phyloP scores from a whole-genome alignment of 257 asterid species.

The Coffea canephora region DNA sequence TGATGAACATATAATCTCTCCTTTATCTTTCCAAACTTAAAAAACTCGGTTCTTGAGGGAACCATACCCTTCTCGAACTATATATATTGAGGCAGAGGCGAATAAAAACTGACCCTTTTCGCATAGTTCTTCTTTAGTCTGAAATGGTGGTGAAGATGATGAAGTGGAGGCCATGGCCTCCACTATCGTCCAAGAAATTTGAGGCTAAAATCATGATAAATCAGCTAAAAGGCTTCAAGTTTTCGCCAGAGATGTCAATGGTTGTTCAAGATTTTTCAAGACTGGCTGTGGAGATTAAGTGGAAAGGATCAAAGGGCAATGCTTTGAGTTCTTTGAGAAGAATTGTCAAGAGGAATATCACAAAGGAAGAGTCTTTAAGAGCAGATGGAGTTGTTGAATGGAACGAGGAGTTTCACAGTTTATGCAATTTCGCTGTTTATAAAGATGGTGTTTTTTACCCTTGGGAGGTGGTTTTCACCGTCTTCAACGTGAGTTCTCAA shows the following conservation, averaged over 20 bases:
- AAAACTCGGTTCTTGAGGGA: slow-evolving; percentile 14
- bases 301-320: slow-evolving; percentile 66
- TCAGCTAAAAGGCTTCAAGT: slow-evolving; percentile 31
- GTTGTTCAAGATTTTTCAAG: slow-evolving; percentile 27
- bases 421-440: slow-evolving; percentile 38
- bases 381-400: slow-evolving; percentile 42
- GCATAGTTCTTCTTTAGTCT: background rate
- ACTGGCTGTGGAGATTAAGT: slow-evolving; percentile 57
- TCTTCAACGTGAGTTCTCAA: slow-evolving; percentile 53
- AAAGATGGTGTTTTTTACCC: slow-evolving; percentile 56
- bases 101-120: slow-evolving; percentile 8
- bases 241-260: slow-evolving; percentile 15
- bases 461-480: slow-evolving; percentile 61
- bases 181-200: slow-evolving; percentile 54
- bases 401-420: slow-evolving; percentile 60
- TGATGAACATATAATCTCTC: background rate
- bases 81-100: background rate
- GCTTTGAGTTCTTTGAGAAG: slow-evolving; percentile 38
- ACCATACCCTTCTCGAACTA: background rate
- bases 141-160: slow-evolving; percentile 72
- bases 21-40: slow-evolving; percentile 1
- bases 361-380: slow-evolving; percentile 39
- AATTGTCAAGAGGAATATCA: slow-evolving; percentile 49
- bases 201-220: slow-evolving; percentile 49
- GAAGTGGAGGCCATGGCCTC: slow-evolving; percentile 54